Percentiles rank a stretch among this genome's conserved stretches.
phyloP scores from a whole-genome alignment of 208 protist genomes.

The Strigomonas galati region DNA sequence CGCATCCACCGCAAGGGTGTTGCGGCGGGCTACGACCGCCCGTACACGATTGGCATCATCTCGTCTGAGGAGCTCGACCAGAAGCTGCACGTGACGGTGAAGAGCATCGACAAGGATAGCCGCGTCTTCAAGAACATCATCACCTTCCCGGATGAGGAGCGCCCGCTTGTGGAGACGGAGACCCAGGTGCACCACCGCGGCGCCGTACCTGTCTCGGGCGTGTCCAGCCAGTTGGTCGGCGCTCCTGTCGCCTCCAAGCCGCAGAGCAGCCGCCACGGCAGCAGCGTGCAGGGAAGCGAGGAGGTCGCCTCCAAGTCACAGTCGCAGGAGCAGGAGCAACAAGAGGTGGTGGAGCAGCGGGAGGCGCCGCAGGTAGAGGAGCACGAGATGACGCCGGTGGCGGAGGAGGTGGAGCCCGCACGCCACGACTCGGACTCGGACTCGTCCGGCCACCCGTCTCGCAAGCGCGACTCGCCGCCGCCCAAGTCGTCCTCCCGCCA shows the following conservation, averaged over 20 bases:
- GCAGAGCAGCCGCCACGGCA: background rate
- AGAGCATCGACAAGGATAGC: slow-evolving; percentile 26
- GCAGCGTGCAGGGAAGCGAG: background rate
- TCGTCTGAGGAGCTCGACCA: slow-evolving; percentile 23
- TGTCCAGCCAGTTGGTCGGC: background rate
- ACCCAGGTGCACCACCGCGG: slow-evolving; percentile 35
- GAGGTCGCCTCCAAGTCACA: slow-evolving; percentile 1
- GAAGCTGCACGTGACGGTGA: slow-evolving; percentile 40
- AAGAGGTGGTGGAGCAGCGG: background rate
- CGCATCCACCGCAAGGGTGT: slow-evolving; percentile 57
- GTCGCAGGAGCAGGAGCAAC: background rate
- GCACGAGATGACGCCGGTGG: background rate
- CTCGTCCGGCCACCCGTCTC: too few relatives aligned
- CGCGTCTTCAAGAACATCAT: slow-evolving; percentile 47
- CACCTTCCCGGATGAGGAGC: slow-evolving; percentile 18
- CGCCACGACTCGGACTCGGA: background rate
- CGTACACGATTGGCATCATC: slow-evolving; percentile 51
- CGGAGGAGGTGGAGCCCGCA: background rate
- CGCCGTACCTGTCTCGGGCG: slow-evolving; percentile 12
- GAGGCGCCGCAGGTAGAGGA: background rate
- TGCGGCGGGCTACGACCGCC: slow-evolving; percentile 26
- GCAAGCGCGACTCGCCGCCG: background rate
- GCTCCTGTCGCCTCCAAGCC: background rate
- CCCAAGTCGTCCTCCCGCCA: background rate
- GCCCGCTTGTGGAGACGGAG: slow-evolving; percentile 24